Evolutionary conservation across 306 rosid genomes (phyloP), one percentile per base, ranked within the genome.

Genomic region (Oxytropis ochrocephala): DNA sequence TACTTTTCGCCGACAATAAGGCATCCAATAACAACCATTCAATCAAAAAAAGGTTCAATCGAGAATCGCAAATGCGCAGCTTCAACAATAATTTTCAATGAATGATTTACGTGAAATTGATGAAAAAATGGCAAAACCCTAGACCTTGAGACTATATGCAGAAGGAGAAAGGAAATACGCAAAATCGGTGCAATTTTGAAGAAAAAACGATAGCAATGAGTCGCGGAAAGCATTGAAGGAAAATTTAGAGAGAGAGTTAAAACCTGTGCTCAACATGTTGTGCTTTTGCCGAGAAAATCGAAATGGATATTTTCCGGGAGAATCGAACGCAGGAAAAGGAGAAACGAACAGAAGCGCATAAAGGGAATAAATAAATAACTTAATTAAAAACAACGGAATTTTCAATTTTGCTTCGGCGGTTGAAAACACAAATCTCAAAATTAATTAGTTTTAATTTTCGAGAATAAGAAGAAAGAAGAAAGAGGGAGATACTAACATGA

Each of bases 381-480:
- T n/a, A 57, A 69, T 52, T 9, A 61, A 54, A 43, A 63, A 53
- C 9, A 67, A 76, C 72, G 50, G 64, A 67, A 44, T 69, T 61
- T 79, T 76, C 81, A 67, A 44, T 69, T 61, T 79, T 76, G 81
- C 86, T 78, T 82, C 64, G 78, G 79, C 83, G 8, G 85, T 82
- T 78, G 81, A 33, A 78, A 76, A 76, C 69, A 30, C 36, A 9
- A 51, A 39, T 58, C 36, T 8, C 8, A 47, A 49, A n/a, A 44
- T 44, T 17, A 17, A 42, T 64, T 6, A 67, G 58, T 27, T 60
- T 12, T 57, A 3, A 19, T 63, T 64, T 1, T 4, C 5, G 9
- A 49, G 2, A 47, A 18, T 12, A 29, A 5, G 5, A 6, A 53
- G 3, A n/a, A 24, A 24, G 29, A 24, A 24, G 29, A 13, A 48